Conservation (phyloP, 1,284 basidiomycete species). For the Chalciporus sp. region DNA sequence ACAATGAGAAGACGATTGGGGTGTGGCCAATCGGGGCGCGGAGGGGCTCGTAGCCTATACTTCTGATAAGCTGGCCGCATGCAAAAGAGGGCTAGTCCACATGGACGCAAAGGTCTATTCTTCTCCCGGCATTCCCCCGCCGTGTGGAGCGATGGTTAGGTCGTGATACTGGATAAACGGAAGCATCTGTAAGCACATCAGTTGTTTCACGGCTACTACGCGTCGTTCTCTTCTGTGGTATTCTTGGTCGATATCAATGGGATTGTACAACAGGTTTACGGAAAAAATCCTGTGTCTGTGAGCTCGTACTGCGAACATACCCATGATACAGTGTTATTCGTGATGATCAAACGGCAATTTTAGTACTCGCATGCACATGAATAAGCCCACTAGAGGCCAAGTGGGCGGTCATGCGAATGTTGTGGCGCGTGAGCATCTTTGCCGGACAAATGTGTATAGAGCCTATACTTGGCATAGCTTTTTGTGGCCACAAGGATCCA, state of each 20-base stretch:
- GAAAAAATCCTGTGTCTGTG: neutral
- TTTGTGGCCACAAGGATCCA: neutral
- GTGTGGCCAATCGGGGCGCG: neutral
- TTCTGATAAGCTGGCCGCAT: neutral
- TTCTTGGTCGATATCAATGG: neutral
- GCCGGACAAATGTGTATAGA: neutral
- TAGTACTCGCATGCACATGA: neutral
- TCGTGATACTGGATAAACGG: neutral
- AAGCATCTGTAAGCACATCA: neutral
- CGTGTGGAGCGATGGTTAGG: neutral
- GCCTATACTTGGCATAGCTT: neutral
- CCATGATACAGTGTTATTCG: neutral
- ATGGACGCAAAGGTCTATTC: slow-evolving; percentile 4
- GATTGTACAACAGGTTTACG: neutral
- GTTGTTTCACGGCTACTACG: neutral
- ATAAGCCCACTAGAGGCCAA: neutral
- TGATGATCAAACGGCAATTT: neutral
- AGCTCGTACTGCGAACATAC: neutral
- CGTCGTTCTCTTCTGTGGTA: neutral
- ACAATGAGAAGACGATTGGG: slow-evolving; percentile 2
- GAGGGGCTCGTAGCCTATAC: neutral
- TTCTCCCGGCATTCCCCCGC: neutral
- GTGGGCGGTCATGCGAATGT: neutral
- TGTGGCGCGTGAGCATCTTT: neutral
- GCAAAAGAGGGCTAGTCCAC: neutral